Percentiles rank a stretch among this genome's conserved stretches.
phyloP scores from a whole-genome alignment of 1,284 basidiomycete species.

The Mycosarcoma mackinlayi region DNA sequence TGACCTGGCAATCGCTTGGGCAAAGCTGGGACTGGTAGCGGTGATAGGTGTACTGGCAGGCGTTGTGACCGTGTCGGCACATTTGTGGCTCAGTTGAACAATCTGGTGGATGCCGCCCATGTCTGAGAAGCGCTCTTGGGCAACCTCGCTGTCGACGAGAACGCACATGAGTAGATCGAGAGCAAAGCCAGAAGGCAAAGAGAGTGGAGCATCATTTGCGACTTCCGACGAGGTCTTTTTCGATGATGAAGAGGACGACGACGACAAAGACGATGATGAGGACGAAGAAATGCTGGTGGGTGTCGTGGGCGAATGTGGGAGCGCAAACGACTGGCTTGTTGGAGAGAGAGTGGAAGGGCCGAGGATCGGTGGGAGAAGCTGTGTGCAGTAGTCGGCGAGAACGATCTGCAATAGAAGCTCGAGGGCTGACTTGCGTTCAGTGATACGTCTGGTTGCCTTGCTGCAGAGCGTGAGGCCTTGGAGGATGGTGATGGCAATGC shows the following conservation, averaged over 20 bases:
- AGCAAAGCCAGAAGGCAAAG: slow-evolving; percentile 40
- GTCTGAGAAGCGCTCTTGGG: slow-evolving; percentile 34
- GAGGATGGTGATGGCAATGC: slow-evolving; percentile 43
- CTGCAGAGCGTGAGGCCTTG: slow-evolving; percentile 47
- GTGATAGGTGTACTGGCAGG: slow-evolving; percentile 12
- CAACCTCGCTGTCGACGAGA: slow-evolving; percentile 31
- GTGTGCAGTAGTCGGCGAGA: slow-evolving; percentile 40
- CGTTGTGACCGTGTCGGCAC: slow-evolving; percentile 38
- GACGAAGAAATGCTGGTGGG: slow-evolving; percentile 8
- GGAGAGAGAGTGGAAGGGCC: slow-evolving; percentile 11
- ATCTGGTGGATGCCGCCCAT: slow-evolving; percentile 50
- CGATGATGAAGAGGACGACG: not conserved
- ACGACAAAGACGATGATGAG: not conserved
- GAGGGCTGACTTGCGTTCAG: slow-evolving; percentile 32
- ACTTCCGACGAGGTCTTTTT: not conserved
- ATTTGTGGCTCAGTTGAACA: slow-evolving; percentile 45
- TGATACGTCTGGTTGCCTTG: slow-evolving; percentile 25
- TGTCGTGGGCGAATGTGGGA: slow-evolving; percentile 9
- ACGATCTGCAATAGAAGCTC: slow-evolving; percentile 39
- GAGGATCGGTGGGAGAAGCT: slow-evolving; percentile 38
- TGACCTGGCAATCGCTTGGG: not conserved
- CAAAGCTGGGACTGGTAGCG: slow-evolving; percentile 5
- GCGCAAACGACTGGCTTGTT: slow-evolving; percentile 3
- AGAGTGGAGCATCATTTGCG: slow-evolving; percentile 18
- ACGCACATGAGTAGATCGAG: slow-evolving; percentile 50